Evolutionary conservation across 2,329 filamentous ascomycete genomes (phyloP), one percentile per base, ranked within the genome.

Genomic region (Bretziella fagacearum): DNA sequence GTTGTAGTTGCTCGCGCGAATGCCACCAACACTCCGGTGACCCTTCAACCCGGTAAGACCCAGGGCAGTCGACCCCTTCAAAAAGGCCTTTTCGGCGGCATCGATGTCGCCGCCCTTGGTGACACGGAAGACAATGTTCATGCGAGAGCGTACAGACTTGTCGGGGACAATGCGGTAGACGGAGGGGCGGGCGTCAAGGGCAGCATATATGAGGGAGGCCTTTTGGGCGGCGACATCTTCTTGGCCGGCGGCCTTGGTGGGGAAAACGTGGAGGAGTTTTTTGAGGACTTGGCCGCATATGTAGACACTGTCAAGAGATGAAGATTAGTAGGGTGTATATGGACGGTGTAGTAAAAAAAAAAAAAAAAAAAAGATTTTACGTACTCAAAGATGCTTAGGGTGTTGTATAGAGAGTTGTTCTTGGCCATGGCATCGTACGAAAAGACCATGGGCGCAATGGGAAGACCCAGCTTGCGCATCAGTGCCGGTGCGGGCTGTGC

Each of bases 361-460:
- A n/a, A n/a, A n/a, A 11, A 20, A n/a, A n/a, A n/a, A n/a, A n/a
- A n/a, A n/a, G n/a, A n/a, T n/a, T n/a, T 7, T 3, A 63, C 71
- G 58, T 61, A 77, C 74, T 76, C 87, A 57, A 96, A 94, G 57
- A 96, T 93, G 57, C 84, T 87, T 8, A 96, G 67, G 0, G 89
- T 96, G 64, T 96, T 96, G 68, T 96, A 96, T 23, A 96, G 71
- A 55, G 82, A 91, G 66, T 93, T 91, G 66, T 93, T 93, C 69
- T 93, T 93, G 33, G 83, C 80, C 54, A 91, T 81, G 0, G 75
- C 85, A 52, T 85, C 79, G 58, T 89, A 96, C 53, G 84, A 75
- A 41, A 96, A 67, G 36, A 95, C 74, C 15, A 84, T 74, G 2
- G 89, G 86, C 0, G 80, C 77, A 33, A 91, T 73, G 1, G 83